Evolutionary conservation across 768 basidiomycete genomes (phyloP), one percentile per base, ranked within the genome.

Genomic region (Boletus bicolor): DNA sequence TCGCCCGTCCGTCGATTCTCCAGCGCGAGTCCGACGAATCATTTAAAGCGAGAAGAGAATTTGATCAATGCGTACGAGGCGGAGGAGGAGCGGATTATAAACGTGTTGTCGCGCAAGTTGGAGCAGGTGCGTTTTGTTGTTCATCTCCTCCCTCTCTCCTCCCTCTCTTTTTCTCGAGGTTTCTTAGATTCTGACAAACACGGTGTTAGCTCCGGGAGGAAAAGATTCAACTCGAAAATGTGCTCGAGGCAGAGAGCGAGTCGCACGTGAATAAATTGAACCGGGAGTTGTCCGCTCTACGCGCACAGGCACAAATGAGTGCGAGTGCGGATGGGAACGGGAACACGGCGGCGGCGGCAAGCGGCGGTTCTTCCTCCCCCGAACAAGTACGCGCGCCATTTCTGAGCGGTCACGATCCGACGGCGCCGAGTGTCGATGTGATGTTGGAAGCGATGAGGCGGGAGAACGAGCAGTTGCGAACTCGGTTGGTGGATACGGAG

Each of bases 51-150:
- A 38, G 82, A 86, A 63, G 90, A 92, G 67, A 86, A 83, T 50
- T 77, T 93, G 66, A 92, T 92, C 66, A 91, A 93, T 71, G 87
- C 87, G 21, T 93, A 91, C 69, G 91, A 93, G 64, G 91, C 91
- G 11, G 91, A 93, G 72, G 90, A 93, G 72, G 91, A 93, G 68
- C 83, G 90, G 44, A 91, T 93, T 52, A 87, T 91, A 60, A 92
- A 91, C 57, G 77, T 88, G 7, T 74, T 93, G 52, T 91, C 87
- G 28, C 78, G 90, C 62, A 93, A 93, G 69, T 77, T 93, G 49
- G 89, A 93, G 73, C 81, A 89, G 85, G 91, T 89, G 55, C 21
- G 12, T 19, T 14, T 11, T 7, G 19, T 6, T 15, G 9, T 6
- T 28, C 4, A 1, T 6, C 7, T 24, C 10, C 8, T 3, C 6